Conservation (phyloP, 1,139 yeast species). For the Diutina mesorugosa region DNA sequence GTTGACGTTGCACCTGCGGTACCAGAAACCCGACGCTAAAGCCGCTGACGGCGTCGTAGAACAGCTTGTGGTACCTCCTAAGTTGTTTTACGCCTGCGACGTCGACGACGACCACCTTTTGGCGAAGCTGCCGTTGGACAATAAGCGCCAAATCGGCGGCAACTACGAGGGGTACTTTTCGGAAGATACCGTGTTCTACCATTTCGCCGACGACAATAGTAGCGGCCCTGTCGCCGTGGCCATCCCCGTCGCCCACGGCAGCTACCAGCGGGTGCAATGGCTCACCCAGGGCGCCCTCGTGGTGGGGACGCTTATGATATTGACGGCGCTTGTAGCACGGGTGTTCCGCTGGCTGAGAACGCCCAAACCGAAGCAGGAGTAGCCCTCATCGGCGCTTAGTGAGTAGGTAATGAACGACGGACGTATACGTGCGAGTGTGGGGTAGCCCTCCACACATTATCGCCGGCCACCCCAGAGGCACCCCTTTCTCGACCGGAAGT, state of each 20-base stretch:
- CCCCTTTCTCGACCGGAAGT: background rate
- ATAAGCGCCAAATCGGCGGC: slow-evolving; percentile 18
- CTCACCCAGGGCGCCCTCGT: background rate
- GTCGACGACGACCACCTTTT: slow-evolving; percentile 15
- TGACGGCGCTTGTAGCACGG: background rate
- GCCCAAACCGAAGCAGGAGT: background rate
- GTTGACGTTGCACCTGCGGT: background rate
- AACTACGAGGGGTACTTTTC: slow-evolving; percentile 26
- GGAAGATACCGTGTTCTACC: slow-evolving; percentile 29
- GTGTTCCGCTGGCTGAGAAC: background rate
- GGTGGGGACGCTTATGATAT: background rate
- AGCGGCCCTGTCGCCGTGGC: background rate
- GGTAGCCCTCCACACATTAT: background rate
- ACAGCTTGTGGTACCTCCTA: background rate
- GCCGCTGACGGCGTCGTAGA: background rate
- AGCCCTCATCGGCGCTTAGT: background rate
- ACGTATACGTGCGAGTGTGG: background rate
- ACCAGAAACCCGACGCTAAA: background rate
- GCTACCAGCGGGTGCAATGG: background rate
- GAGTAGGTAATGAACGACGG: background rate
- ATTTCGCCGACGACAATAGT: slow-evolving; percentile 8
- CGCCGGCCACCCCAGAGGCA: too few species aligned
- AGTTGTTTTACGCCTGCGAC: background rate
- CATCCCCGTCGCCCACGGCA: background rate
- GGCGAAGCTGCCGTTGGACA: slow-evolving; percentile 25